phyloP scores from a whole-genome alignment of 2,329 filamentous ascomycete species.

The Arthroderma sp. region DNA sequence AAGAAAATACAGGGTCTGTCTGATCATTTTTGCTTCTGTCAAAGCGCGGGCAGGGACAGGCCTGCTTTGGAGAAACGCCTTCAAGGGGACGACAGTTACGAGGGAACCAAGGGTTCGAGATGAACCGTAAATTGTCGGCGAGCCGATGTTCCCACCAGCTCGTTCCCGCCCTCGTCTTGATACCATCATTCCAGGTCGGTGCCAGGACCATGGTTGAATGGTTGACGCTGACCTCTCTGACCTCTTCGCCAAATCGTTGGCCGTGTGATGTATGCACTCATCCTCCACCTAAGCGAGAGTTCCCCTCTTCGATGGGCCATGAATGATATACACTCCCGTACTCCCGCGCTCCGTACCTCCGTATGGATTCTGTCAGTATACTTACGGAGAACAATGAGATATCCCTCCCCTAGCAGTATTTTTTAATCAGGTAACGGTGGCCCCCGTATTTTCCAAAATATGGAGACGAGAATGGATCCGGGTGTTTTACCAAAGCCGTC shows the following conservation, averaged over 20 bases:
- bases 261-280: neutral
- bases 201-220: neutral
- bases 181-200: neutral
- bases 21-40: constrained; percentile 4
- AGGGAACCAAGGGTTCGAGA: constrained; percentile 1
- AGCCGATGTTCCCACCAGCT: constrained; percentile 4
- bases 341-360: no score
- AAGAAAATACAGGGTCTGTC: neutral
- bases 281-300: no score
- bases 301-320: no score
- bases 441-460: neutral
- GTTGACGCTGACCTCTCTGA: no score
- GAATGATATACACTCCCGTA: no score
- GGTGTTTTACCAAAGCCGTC: constrained; percentile 5
- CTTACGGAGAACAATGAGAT: no score
- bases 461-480: neutral
- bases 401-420: neutral
- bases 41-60: neutral
- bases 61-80: neutral
- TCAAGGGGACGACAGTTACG: constrained; percentile 2
- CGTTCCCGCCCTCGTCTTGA: constrained; percentile 2
- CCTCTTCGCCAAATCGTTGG: neutral
- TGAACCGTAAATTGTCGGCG: constrained; percentile 5
- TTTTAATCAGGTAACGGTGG: neutral
- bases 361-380: neutral